Evolutionary conservation across 768 basidiomycete genomes (phyloP).

Genomic region (Kwoniella sp.): DNA sequence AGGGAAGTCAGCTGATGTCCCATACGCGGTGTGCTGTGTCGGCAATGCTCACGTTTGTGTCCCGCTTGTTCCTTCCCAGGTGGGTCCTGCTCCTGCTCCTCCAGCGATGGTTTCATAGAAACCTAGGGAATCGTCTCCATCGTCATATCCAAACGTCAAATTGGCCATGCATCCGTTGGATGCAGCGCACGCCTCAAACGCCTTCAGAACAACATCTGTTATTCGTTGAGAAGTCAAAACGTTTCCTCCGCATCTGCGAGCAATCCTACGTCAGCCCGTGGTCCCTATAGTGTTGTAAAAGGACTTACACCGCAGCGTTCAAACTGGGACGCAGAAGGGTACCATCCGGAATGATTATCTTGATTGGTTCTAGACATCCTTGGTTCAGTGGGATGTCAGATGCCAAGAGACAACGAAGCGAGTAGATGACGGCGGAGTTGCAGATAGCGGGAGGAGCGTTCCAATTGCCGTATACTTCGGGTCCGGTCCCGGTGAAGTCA

Average conservation of each 20-base stretch:
- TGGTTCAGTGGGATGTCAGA: conserved; percentile 49
- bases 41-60: conserved; percentile 29
- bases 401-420: conserved; percentile 34
- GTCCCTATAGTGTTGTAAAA: neutral
- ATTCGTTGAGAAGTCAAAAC: conserved; percentile 90
- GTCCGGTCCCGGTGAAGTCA: conserved; percentile 65
- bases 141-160: conserved; percentile 82
- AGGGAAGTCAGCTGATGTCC: neutral
- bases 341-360: conserved; percentile 77
- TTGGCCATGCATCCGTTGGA: conserved; percentile 85
- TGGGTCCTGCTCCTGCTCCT: conserved; percentile 44
- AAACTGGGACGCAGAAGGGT: conserved; percentile 77
- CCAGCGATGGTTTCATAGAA: conserved; percentile 68
- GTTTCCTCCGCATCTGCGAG: conserved; percentile 69
- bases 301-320: conserved; percentile 73
- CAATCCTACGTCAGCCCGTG: neutral
- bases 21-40: neutral
- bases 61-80: conserved; percentile 39
- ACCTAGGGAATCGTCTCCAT: conserved; percentile 69
- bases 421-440: conserved; percentile 52
- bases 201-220: conserved; percentile 88
- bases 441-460: conserved; percentile 46
- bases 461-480: conserved; percentile 35
- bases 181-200: conserved; percentile 87
- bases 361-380: conserved; percentile 34